Percentiles rank a stretch among this genome's conserved stretches.
Conservation (phyloP, 495 filamentous ascomycete genomes). For the Penicillium parvum region DNA sequence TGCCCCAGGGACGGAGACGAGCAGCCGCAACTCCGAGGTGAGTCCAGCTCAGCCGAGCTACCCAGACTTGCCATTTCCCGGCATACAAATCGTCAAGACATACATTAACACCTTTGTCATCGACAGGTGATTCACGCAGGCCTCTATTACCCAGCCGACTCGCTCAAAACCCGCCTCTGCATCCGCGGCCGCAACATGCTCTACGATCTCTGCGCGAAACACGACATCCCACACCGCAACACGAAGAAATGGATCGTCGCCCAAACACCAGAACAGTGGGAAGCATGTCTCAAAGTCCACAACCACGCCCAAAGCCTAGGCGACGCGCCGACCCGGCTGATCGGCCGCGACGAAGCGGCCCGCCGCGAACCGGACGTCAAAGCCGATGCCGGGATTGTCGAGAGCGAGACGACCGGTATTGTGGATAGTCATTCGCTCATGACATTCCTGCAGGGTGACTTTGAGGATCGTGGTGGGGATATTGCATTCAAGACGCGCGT, state of each 20-base stretch:
- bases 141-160: conserved; percentile 76
- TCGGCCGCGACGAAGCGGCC: conserved; percentile 56
- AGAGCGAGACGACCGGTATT: conserved; percentile 82
- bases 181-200: conserved; percentile 68
- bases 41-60: background rate
- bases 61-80: too few species aligned
- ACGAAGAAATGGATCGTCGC: conserved; percentile 95
- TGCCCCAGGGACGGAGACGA: conserved; percentile 82
- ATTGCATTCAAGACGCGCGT: conserved; percentile 63
- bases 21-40: conserved; percentile 87
- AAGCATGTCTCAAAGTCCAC: conserved; percentile 61
- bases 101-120: too few species aligned
- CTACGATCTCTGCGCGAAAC: conserved; percentile 68
- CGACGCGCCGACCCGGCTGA: conserved; percentile 66
- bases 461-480: conserved; percentile 74
- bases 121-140: conserved; percentile 90
- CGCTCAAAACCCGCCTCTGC: conserved; percentile 82
- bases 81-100: too few species aligned
- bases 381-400: conserved; percentile 66
- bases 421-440: conserved; percentile 84
- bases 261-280: conserved; percentile 66
- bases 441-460: conserved; percentile 68
- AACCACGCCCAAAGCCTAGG: conserved; percentile 58
- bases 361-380: conserved; percentile 69
- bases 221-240: conserved; percentile 65